Base-by-base conservation (phyloP, 2,329 filamentous ascomycete genomes). In the Cladosporium sp. region DNA sequence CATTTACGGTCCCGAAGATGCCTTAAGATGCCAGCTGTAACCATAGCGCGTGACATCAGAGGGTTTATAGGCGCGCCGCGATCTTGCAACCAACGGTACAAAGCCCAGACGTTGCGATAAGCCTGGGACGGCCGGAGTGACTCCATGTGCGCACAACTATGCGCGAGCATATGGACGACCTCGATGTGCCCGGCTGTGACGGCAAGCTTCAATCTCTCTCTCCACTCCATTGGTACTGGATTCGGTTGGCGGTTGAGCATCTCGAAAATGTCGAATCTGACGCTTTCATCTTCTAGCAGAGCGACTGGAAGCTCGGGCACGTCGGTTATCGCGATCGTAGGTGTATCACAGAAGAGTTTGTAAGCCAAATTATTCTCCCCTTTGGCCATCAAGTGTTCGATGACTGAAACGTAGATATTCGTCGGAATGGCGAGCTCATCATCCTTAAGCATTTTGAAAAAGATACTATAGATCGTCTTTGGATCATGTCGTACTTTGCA, bases 41-140 rank as follows among this genome's bases (percentile, higher is more conserved):
- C 83, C 70, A 86, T 69, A 0, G 84, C 82, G 35, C 81, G 79
- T 7, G 78, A 79, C 65, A 86, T 74, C 3, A 77, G 68, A 1
- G 79, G 76, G 21, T 75, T 73, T 18, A 85, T 72, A 1, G 80
- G 80, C 10, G 79, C 81, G 53, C 81, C 77, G 28, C 75, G 74
- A 50, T 75, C 72, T 26, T 74, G 72, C 3, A 86, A 76, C 68
- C 79, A 82, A 7, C 73, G 70, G 69, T 83, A 85, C 62, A 82
- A 79, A 73, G 80, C 80, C 69, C 80, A 78, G 8, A 85, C 79
- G 31, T 81, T 70, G n/a, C 78, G 74, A 66, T 80, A 83, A 0
- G 83, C 78, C 12, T 75, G 73, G n/a, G 78, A 77, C 0, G 80
- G 75, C 10, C 67, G 72, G 33, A 82, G 46, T 16, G 77, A 69